phyloP scores from a whole-genome alignment of 2,329 filamentous ascomycete species.

The Colletotrichum lini region DNA sequence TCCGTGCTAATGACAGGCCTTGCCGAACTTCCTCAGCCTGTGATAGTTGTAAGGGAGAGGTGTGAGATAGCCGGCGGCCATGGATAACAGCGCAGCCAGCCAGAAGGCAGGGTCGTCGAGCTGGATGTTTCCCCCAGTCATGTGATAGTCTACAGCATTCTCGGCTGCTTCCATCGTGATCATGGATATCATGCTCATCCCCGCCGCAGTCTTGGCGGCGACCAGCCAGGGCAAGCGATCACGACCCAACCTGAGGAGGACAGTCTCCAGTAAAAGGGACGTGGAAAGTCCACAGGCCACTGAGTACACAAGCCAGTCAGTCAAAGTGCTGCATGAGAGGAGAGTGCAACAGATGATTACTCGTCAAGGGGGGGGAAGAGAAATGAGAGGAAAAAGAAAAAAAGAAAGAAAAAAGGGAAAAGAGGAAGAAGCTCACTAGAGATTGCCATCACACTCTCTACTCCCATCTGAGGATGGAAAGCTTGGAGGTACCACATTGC shows the following conservation, averaged over 20 bases:
- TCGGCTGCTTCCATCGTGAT: constrained; percentile 70
- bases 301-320: not conserved
- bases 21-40: constrained; percentile 63
- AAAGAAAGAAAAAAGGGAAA: no score
- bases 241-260: constrained; percentile 62
- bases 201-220: constrained; percentile 66
- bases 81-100: constrained; percentile 62
- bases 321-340: not conserved
- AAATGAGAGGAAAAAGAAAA: no score
- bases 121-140: constrained; percentile 66
- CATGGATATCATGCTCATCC: constrained; percentile 74
- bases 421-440: constrained; percentile 57
- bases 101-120: constrained; percentile 65
- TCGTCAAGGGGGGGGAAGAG: no score
- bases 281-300: constrained; percentile 46
- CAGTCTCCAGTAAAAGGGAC: constrained; percentile 67
- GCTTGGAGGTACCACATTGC: constrained; percentile 69
- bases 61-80: constrained; percentile 61
- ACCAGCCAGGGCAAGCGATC: constrained; percentile 62
- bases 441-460: constrained; percentile 64
- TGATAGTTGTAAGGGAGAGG: constrained; percentile 69
- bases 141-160: constrained; percentile 68
- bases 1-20: constrained; percentile 56
- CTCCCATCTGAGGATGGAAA: constrained; percentile 61
- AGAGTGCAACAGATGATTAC: not conserved